Conservation (phyloP, 768 basidiomycete species). For the Lyophyllum semitale region DNA sequence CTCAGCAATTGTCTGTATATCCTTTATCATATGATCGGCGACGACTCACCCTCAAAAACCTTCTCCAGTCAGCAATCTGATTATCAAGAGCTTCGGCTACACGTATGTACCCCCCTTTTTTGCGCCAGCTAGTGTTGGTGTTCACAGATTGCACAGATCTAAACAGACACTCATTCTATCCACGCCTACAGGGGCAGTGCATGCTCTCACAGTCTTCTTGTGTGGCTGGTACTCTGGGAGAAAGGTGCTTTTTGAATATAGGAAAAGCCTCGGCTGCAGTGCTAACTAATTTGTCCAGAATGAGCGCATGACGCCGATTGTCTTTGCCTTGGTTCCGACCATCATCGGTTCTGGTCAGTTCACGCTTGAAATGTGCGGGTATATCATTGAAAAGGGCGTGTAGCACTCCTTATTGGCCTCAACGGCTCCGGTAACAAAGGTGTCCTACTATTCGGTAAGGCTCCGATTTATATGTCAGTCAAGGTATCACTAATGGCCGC, state of each 20-base stretch:
- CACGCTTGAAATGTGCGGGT: background rate
- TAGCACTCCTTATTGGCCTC: constrained; percentile 56
- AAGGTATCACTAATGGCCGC: background rate
- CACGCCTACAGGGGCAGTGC: constrained; percentile 56
- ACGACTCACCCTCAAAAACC: background rate
- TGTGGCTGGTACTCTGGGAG: constrained; percentile 70
- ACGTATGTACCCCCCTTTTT: constrained; percentile 39
- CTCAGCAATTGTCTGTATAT: constrained; percentile 58
- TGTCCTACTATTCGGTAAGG: constrained; percentile 53
- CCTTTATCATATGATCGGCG: background rate
- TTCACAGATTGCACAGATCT: constrained; percentile 34
- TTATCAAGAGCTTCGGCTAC: constrained; percentile 66
- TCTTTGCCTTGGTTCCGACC: constrained; percentile 58
- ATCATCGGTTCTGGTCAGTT: constrained; percentile 54
- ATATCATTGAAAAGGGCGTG: background rate
- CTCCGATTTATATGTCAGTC: background rate
- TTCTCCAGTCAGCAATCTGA: constrained; percentile 55
- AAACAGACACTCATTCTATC: constrained; percentile 61
- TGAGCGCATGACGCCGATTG: constrained; percentile 63
- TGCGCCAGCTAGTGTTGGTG: background rate
- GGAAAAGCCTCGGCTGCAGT: background rate
- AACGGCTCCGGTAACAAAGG: constrained; percentile 51
- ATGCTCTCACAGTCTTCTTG: constrained; percentile 45
- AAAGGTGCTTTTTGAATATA: constrained; percentile 38
- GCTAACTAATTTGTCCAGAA: constrained; percentile 29